These are phyloP conservation scores for Lippia alba DNA, from an alignment of 305 asterid genomes.

Conservation along the genomic window DNA sequence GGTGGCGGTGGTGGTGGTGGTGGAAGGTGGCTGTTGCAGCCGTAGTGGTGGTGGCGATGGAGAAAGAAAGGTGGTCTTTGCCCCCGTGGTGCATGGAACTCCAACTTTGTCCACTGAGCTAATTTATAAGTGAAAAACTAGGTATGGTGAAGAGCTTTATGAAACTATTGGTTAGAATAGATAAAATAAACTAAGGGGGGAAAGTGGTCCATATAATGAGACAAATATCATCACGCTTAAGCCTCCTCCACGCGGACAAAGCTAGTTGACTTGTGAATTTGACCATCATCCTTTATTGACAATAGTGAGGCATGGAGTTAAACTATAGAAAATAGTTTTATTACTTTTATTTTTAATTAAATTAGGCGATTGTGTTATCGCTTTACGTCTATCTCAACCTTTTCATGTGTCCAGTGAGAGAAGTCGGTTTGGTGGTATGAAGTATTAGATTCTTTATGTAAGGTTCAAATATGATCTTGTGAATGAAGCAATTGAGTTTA, in stretches of 20 bases:
- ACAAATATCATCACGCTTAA: slow-evolving; percentile 60
- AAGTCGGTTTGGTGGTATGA: no score
- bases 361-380: no score
- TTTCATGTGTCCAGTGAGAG: no score
- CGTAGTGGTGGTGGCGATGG: background rate
- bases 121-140: slow-evolving; percentile 2
- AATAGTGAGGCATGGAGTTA: slow-evolving; percentile 9
- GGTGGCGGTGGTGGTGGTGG: slow-evolving; percentile 1
- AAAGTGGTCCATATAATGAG: slow-evolving; percentile 54
- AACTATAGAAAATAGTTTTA: no score
- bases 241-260: background rate
- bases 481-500: no score
- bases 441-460: no score
- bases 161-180: background rate
- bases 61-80: background rate
- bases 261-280: slow-evolving; percentile 25
- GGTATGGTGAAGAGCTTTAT: slow-evolving; percentile 24
- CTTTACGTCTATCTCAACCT: no score
- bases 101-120: background rate
- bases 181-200: slow-evolving; percentile 15
- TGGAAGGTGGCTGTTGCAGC: background rate
- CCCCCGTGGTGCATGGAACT: slow-evolving; percentile 27
- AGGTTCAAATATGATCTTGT: no score
- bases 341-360: no score
- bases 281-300: slow-evolving; percentile 27